These are phyloP conservation scores for Jimgerdemannia lactiflua DNA, from an alignment of 192 early-diverging fungal genomes.

Conservation along the genomic window DNA sequence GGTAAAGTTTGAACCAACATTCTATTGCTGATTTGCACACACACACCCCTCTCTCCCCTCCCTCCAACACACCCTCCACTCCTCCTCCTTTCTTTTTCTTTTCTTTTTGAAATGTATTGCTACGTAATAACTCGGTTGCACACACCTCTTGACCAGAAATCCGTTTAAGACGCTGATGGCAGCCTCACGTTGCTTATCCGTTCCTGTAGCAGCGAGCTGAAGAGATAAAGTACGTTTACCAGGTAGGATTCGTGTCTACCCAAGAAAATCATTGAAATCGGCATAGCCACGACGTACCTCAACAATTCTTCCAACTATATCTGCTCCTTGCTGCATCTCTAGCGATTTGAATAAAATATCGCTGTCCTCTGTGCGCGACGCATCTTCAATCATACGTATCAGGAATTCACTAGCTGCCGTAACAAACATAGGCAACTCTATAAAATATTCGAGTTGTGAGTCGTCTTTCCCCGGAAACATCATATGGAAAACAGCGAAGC, in stretches of 20 bases:
- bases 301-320: constrained; percentile 14
- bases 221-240: neutral
- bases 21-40: too few relatives aligned
- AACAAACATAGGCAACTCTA: constrained; percentile 11
- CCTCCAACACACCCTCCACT: too few relatives aligned
- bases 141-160: constrained; percentile 26
- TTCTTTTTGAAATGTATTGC: too few relatives aligned
- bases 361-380: constrained; percentile 19
- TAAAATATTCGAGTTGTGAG: neutral
- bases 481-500: too few relatives aligned
- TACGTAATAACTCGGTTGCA: neutral
- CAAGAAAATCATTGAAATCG: neutral
- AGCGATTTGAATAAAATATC: constrained; percentile 14
- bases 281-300: constrained; percentile 9
- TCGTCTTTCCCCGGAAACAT: too few relatives aligned
- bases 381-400: constrained; percentile 25
- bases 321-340: constrained; percentile 8
- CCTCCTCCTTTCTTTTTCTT: too few relatives aligned
- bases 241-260: neutral
- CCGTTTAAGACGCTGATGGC: constrained; percentile 10
- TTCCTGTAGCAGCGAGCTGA: constrained; percentile 12
- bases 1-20: too few relatives aligned
- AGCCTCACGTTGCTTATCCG: constrained; percentile 1
- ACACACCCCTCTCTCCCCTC: too few relatives aligned
- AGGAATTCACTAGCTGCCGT: constrained; percentile 18